Conservation (phyloP, 148 eudicot genomes). For the Vaccinium macrocarpon region DNA sequence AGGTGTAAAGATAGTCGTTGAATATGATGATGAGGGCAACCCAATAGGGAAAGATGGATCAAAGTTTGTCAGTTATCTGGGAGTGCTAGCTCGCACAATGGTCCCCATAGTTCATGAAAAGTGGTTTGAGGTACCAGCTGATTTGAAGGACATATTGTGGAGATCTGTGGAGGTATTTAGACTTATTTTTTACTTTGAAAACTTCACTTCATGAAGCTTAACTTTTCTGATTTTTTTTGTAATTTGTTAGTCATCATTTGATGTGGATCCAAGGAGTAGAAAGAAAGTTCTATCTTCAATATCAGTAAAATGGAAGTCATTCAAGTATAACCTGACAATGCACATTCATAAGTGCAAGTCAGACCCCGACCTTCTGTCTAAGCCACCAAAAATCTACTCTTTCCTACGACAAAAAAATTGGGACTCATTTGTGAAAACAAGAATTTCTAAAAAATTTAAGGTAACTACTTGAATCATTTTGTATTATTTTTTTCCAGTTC, state of each 20-base stretch:
- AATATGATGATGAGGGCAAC: neutral
- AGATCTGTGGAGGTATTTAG: neutral
- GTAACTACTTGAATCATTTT: neutral
- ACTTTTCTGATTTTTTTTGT: too few species aligned
- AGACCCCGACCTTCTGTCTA: neutral
- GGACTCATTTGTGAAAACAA: neutral
- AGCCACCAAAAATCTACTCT: neutral
- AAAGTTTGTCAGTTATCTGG: neutral
- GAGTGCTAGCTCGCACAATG: neutral
- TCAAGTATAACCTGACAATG: neutral
- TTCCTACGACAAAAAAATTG: neutral
- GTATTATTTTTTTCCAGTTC: neutral
- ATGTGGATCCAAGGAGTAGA: neutral
- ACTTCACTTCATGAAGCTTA: too few species aligned
- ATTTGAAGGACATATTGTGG: neutral
- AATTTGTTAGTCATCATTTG: neutral
- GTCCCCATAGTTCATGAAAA: neutral
- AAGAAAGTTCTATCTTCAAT: neutral
- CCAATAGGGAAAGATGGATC: neutral
- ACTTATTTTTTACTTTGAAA: neutral
- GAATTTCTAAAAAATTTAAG: neutral
- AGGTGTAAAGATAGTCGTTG: neutral
- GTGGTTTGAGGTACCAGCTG: neutral
- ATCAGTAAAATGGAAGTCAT: neutral
- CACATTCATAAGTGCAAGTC: neutral